Conservation (phyloP, 2,329 filamentous ascomycete genomes). For the Monilinia fructigena region DNA sequence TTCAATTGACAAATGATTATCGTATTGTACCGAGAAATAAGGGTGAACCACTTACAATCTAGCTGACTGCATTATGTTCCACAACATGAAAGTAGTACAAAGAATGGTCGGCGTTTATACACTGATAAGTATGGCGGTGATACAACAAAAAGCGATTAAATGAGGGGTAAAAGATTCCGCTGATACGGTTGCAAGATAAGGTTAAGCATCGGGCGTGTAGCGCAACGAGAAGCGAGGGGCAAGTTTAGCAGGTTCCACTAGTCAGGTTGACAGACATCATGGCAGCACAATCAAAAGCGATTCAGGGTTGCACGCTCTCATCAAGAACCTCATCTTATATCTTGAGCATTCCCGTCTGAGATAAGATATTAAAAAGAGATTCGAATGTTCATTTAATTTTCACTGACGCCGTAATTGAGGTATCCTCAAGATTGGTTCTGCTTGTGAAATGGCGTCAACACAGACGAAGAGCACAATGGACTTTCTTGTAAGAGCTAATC, state of each 20-base stretch:
- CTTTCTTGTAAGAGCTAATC: neutral
- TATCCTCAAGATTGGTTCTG: no score
- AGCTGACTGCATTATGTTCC: neutral
- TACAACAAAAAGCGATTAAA: no score
- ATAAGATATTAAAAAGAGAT: neutral
- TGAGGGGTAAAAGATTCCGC: no score
- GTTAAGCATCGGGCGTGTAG: neutral
- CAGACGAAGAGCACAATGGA: neutral
- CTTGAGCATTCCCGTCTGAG: neutral
- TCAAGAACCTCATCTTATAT: neutral
- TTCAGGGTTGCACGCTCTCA: neutral
- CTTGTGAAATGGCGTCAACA: neutral
- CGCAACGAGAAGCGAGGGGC: neutral
- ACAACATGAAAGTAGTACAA: neutral
- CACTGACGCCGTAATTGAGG: neutral
- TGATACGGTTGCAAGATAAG: neutral
- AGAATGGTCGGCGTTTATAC: neutral
- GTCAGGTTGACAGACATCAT: no score
- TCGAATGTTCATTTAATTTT: neutral
- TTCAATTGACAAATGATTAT: no score
- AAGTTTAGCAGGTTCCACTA: neutral
- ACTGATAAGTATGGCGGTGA: no score
- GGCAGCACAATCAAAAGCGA: no score
- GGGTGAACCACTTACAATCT: neutral
- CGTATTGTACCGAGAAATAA: neutral